phyloP scores from a whole-genome alignment of 2,329 filamentous ascomycete genomes.

The Septoria linicola region DNA sequence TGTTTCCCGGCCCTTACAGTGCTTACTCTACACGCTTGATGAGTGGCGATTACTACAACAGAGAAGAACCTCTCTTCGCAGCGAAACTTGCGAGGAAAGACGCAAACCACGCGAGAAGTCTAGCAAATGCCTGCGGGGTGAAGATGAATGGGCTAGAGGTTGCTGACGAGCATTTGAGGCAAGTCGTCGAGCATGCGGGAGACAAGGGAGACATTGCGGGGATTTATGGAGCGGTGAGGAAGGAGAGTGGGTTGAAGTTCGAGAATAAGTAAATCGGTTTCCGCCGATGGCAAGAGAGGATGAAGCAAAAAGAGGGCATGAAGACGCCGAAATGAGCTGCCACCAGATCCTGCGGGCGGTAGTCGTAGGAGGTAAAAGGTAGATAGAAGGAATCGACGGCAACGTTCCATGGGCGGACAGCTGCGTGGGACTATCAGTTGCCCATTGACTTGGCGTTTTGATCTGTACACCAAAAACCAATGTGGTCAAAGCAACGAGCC shows the following conservation, averaged over 20 bases:
- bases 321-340: too few species aligned
- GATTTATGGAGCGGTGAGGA: constrained; percentile 76
- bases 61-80: constrained; percentile 75
- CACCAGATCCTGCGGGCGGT: too few species aligned
- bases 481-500: too few species aligned
- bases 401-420: too few species aligned
- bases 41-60: constrained; percentile 71
- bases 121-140: constrained; percentile 64
- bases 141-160: constrained; percentile 65
- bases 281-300: too few species aligned
- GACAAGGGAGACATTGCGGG: constrained; percentile 74
- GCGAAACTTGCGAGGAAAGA: constrained; percentile 84
- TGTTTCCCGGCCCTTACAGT: constrained; percentile 74
- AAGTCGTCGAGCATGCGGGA: constrained; percentile 68
- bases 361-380: too few species aligned
- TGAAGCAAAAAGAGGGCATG: too few species aligned
- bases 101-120: constrained; percentile 66
- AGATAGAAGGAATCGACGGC: too few species aligned
- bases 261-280: constrained; percentile 47
- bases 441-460: too few species aligned
- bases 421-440: too few species aligned
- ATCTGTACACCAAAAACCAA: too few species aligned
- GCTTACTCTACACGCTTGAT: constrained; percentile 75
- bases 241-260: constrained; percentile 72
- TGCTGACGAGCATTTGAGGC: constrained; percentile 66